Evolutionary conservation across 1,284 basidiomycete species (phyloP).

Genomic region (Lentinula novae-zelandiae): DNA sequence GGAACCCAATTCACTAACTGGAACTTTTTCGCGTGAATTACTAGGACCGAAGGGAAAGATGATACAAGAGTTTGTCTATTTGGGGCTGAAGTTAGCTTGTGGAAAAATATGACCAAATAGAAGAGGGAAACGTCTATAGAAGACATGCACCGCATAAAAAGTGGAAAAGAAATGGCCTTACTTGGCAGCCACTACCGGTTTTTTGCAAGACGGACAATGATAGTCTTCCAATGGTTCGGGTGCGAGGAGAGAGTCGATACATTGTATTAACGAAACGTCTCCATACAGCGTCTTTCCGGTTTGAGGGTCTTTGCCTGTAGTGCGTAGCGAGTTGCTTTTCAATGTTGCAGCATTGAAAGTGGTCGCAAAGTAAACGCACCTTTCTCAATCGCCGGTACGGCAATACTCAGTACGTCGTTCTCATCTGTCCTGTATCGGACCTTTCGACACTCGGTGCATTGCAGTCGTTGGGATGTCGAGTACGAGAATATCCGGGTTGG

Average conservation of each 20-base stretch:
- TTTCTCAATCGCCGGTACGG: slow-evolving; percentile 65
- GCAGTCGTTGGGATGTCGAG: slow-evolving; percentile 80
- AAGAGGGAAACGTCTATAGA: not conserved
- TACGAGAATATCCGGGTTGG: slow-evolving; percentile 81
- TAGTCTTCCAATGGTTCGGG: slow-evolving; percentile 67
- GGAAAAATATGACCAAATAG: no score
- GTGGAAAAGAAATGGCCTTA: slow-evolving; percentile 20
- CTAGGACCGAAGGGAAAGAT: slow-evolving; percentile 86
- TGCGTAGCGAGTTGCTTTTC: not conserved
- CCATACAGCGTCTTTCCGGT: slow-evolving; percentile 61
- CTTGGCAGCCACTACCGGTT: slow-evolving; percentile 40
- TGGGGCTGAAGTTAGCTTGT: not conserved
- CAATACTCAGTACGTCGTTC: slow-evolving; percentile 77
- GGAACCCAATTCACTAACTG: slow-evolving; percentile 98
- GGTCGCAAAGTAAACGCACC: slow-evolving; percentile 19
- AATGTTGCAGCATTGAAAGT: not conserved
- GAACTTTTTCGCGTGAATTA: slow-evolving; percentile 93
- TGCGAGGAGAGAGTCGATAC: slow-evolving; percentile 66
- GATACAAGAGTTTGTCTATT: slow-evolving; percentile 72
- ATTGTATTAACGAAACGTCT: slow-evolving; percentile 65
- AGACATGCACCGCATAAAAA: no score
- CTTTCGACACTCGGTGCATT: slow-evolving; percentile 80
- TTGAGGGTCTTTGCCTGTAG: slow-evolving; percentile 40
- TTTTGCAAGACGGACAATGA: slow-evolving; percentile 47
- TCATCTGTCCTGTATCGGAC: slow-evolving; percentile 86